A percentile compares a stretch with the other conserved stretches of the same genome.
phyloP scores from a whole-genome alignment of 306 rosid genomes.

The Parietaria judaica region DNA sequence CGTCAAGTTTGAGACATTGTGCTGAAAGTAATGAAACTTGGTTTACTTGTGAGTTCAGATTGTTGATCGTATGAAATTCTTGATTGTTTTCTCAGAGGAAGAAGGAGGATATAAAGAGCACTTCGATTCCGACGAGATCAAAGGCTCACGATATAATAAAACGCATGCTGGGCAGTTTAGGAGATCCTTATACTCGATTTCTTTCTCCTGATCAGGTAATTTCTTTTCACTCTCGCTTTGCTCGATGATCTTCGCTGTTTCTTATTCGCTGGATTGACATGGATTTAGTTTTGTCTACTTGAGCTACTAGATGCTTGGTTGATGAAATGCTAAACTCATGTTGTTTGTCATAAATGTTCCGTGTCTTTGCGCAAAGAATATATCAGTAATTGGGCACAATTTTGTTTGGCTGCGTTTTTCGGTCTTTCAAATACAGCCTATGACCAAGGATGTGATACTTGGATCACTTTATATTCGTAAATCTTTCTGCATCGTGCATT shows the following conservation, averaged over 20 bases:
- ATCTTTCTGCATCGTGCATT: neutral
- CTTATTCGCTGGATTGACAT: too few species aligned
- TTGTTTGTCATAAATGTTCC: too few species aligned
- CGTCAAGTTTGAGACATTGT: neutral
- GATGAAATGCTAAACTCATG: too few species aligned
- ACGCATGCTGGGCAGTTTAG: constrained; percentile 75
- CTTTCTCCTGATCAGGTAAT: constrained; percentile 77
- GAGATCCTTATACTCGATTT: constrained; percentile 94
- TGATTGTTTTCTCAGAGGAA: constrained; percentile 36
- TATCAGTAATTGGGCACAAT: too few species aligned
- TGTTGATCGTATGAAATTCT: neutral
- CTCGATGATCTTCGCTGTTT: too few species aligned
- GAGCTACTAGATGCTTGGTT: too few species aligned
- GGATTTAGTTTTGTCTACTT: too few species aligned
- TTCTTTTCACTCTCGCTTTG: neutral
- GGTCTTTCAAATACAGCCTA: too few species aligned
- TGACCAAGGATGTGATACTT: too few species aligned
- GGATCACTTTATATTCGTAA: too few species aligned
- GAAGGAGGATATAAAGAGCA: constrained; percentile 52
- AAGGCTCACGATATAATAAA: constrained; percentile 81
- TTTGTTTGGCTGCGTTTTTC: too few species aligned
- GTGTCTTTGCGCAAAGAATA: too few species aligned
- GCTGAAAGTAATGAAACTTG: neutral
- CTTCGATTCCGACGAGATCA: constrained; percentile 62
- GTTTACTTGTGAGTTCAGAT: neutral